These are phyloP conservation scores for Saccharata proteae DNA, from an alignment of 2,329 filamentous ascomycete genomes.

Conservation along the genomic window DNA sequence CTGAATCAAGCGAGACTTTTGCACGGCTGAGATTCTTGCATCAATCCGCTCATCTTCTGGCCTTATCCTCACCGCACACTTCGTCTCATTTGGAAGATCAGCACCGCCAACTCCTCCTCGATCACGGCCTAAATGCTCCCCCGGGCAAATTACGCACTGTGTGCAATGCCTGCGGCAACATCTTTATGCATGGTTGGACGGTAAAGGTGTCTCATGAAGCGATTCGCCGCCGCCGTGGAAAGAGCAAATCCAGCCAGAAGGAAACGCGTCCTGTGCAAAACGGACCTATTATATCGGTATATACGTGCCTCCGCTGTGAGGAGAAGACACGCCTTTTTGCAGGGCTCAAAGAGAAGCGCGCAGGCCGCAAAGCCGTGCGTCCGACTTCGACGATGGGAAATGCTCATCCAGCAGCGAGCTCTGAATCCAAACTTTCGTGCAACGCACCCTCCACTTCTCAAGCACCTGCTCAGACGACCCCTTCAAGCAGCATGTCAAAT, in stretches of 20 bases:
- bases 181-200: conserved; percentile 26
- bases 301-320: too few relatives aligned
- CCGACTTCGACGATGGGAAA: too few relatives aligned
- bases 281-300: too few relatives aligned
- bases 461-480: too few relatives aligned
- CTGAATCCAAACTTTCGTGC: background rate
- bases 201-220: conserved; percentile 14
- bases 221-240: conserved; percentile 1
- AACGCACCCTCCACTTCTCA: background rate
- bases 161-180: conserved; percentile 26
- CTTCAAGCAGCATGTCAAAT: conserved; percentile 30
- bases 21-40: conserved; percentile 20
- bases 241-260: conserved; percentile 1
- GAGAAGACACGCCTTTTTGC: too few relatives aligned
- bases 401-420: too few relatives aligned
- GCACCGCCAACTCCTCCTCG: conserved; percentile 14
- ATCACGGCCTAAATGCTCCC: conserved; percentile 18
- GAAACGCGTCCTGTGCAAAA: too few relatives aligned
- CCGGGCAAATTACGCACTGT: conserved; percentile 17
- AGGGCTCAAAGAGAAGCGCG: too few relatives aligned
- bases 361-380: too few relatives aligned
- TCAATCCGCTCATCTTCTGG: conserved; percentile 21
- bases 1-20: conserved; percentile 2
- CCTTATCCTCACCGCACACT: conserved; percentile 20
- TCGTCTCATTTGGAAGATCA: conserved; percentile 20